A percentile compares a stretch with the other conserved stretches of the same genome.
Evolutionary conservation across 352 stramenopile species (phyloP).

Genomic region (Phytopythium kandeliae): DNA sequence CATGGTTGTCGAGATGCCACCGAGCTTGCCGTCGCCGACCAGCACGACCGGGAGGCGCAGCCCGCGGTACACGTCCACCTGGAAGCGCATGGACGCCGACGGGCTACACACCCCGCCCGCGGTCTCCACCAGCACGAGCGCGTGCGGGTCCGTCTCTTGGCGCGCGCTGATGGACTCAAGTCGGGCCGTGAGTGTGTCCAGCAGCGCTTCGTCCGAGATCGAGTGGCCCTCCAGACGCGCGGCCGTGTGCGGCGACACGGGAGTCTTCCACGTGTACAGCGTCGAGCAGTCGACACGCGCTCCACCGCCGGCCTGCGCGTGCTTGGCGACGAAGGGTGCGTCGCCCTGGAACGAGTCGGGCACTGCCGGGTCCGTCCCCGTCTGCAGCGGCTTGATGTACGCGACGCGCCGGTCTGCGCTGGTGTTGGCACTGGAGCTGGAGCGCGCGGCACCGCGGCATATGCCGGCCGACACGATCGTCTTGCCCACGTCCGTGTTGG

Average conservation of each 20-base stretch:
- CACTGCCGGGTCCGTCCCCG: slow-evolving; percentile 63
- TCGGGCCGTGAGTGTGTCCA: slow-evolving; percentile 62
- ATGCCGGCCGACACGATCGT: slow-evolving; percentile 94
- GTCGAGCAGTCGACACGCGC: slow-evolving; percentile 61
- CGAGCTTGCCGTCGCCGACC: slow-evolving; percentile 95
- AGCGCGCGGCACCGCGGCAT: slow-evolving; percentile 61
- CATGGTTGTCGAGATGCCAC: slow-evolving; percentile 94
- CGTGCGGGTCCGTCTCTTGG: slow-evolving; percentile 23
- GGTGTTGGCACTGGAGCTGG: no score
- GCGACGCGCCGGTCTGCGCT: slow-evolving; percentile 28
- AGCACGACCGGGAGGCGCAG: slow-evolving; percentile 90
- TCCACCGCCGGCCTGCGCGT: slow-evolving; percentile 14
- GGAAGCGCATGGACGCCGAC: slow-evolving; percentile 77
- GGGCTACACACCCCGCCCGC: slow-evolving; percentile 93
- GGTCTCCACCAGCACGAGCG: slow-evolving; percentile 90
- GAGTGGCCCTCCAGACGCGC: slow-evolving; percentile 82
- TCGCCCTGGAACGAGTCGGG: slow-evolving; percentile 62
- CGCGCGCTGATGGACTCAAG: slow-evolving; percentile 33
- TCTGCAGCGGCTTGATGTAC: slow-evolving; percentile 98
- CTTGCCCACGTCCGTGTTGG: slow-evolving; percentile 98
- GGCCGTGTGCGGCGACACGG: slow-evolving; percentile 93
- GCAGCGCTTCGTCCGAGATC: slow-evolving; percentile 84
- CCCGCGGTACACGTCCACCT: slow-evolving; percentile 93
- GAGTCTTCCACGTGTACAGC: slow-evolving; percentile 92
- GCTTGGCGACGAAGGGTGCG: slow-evolving; percentile 76